Evolutionary conservation across 2,329 filamentous ascomycete genomes (phyloP), one percentile per base, ranked within the genome.

Genomic region (Chaetomium strumarium): DNA sequence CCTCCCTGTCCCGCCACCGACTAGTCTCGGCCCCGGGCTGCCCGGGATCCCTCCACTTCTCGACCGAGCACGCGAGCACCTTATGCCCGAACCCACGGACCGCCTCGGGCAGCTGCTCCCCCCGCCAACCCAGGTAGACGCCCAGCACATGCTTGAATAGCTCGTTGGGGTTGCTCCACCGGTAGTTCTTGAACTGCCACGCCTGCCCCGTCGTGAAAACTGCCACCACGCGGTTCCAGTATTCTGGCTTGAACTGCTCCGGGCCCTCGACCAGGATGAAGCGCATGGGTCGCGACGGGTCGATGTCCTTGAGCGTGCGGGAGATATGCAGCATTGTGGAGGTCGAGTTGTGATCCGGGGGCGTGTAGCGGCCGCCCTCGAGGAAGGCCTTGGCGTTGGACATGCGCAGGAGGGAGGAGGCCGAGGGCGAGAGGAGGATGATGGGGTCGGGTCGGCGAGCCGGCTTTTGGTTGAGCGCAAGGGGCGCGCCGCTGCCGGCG

Each of bases 161-260:
- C 65, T 97, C 93, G 13, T 84, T 79, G 0, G 93, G 88, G 51
- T 86, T 85, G 61, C 85, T 85, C 90, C 93, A 99, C 71, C 95
- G 96, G 79, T 99, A 99, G 61, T 84, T 88, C 73, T 96, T 96
- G 74, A 99, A 99, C 72, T 99, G 93, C 93, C 93, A 99, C 10
- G 86, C 84, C 73, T 99, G 93, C 33, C 93, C 93, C 0, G 93
- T 99, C 0, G 93, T 99, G 72, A 99, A 97, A 52, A 99, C 91
- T 12, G 88, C 93, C 1, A 96, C 93, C 7, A 99, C 87, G 47
- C 91, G 85, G 64, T 85, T 85, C 93, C 93, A 99, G 75, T 97
- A 96, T 67, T 97, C 91, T 0, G 93, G 93, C 69, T 96, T 95
- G 79, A 99, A 99, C 68, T 93, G 87, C 66, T 95, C 86, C 0